Percentiles rank a stretch among this genome's conserved stretches.
These are phyloP conservation scores for Wickerhamiella azymoides DNA, from an alignment of 805 yeast genomes.

Conservation along the genomic window DNA sequence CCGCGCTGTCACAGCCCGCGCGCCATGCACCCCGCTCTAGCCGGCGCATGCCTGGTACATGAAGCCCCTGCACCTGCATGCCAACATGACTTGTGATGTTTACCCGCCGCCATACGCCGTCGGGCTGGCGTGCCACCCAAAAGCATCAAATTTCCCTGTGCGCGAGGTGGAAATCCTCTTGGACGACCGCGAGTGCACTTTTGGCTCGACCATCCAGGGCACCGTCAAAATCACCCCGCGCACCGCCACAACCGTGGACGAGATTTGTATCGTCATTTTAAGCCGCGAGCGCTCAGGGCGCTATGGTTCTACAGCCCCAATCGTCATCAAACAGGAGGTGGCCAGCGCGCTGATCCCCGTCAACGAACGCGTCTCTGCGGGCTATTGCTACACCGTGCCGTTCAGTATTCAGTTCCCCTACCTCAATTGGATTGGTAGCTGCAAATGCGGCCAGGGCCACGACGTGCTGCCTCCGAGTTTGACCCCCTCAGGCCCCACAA, in stretches of 20 bases:
- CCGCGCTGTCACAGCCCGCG: too few species aligned
- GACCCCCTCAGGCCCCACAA: background rate
- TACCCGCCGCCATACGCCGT: background rate
- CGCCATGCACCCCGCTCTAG: background rate
- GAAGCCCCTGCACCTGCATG: background rate
- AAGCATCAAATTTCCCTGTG: background rate
- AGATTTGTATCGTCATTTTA: background rate
- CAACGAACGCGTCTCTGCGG: background rate
- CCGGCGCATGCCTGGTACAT: too few species aligned
- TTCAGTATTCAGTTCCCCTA: conserved; percentile 1
- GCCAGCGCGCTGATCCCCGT: background rate
- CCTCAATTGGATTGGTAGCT: background rate
- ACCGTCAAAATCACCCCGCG: background rate
- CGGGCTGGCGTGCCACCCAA: background rate
- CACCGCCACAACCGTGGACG: background rate
- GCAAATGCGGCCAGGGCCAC: conserved; percentile 7
- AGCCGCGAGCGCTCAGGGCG: conserved; percentile 1
- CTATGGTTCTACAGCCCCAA: background rate
- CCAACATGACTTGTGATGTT: background rate
- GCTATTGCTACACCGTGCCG: background rate
- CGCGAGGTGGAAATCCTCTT: background rate
- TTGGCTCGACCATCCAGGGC: conserved; percentile 1
- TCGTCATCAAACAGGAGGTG: background rate
- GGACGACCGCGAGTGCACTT: background rate
- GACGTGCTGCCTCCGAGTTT: background rate